Conservation (phyloP, 805 yeast genomes). For the Wickerhamiella alocasiicola region DNA sequence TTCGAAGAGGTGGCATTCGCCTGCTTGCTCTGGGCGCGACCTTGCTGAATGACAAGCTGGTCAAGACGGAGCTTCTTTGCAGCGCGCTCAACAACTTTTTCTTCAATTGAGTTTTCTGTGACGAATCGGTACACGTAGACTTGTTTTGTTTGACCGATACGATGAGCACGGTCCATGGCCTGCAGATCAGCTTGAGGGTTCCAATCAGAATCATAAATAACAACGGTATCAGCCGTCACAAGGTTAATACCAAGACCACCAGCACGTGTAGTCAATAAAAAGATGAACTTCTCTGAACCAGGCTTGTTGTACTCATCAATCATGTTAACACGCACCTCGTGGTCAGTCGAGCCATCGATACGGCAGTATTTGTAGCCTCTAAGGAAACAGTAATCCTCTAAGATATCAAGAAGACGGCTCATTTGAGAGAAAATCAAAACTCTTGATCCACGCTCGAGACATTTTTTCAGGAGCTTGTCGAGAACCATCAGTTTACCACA, state of each 20-base stretch:
- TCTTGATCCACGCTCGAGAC: slow-evolving; percentile 68
- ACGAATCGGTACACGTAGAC: slow-evolving; percentile 86
- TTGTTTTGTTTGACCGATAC: slow-evolving; percentile 95
- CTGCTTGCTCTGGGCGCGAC: slow-evolving; percentile 38
- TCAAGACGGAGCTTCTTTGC: slow-evolving; percentile 87
- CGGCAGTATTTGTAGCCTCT: slow-evolving; percentile 79
- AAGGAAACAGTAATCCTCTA: slow-evolving; percentile 83
- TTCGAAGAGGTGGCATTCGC: slow-evolving; percentile 36
- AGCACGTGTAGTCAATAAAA: slow-evolving; percentile 84
- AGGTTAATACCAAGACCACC: slow-evolving; percentile 93
- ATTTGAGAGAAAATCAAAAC: slow-evolving; percentile 88
- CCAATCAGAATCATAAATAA: slow-evolving; percentile 90
- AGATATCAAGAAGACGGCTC: slow-evolving; percentile 78
- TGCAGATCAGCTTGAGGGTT: slow-evolving; percentile 96
- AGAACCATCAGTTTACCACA: slow-evolving; percentile 83
- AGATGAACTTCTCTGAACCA: slow-evolving; percentile 68
- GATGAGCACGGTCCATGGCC: slow-evolving; percentile 97
- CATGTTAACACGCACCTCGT: slow-evolving; percentile 83
- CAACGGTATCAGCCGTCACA: slow-evolving; percentile 83
- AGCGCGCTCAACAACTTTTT: slow-evolving; percentile 89
- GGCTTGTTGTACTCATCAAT: slow-evolving; percentile 86
- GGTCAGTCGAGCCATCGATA: slow-evolving; percentile 87
- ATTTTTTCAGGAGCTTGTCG: slow-evolving; percentile 65
- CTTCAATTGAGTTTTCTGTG: slow-evolving; percentile 92
- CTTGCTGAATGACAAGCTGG: slow-evolving; percentile 92